These are phyloP conservation scores for Dinochytrium kinnereticum DNA, from an alignment of 371 early-diverging fungal genomes.

Conservation along the genomic window DNA sequence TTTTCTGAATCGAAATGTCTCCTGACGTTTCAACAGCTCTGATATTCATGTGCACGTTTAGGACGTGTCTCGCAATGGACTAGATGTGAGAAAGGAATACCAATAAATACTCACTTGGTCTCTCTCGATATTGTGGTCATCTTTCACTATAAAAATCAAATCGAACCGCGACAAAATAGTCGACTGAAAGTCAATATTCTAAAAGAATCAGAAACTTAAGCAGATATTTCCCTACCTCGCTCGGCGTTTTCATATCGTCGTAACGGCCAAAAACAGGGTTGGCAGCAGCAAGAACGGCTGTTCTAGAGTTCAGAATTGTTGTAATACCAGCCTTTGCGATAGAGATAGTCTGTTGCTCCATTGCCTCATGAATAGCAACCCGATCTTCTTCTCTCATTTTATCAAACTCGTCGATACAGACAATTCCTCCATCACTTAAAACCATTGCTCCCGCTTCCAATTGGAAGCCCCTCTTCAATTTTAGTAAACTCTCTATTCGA, in stretches of 20 bases:
- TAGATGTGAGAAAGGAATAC: slow-evolving; percentile 36
- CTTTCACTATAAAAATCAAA: slow-evolving; percentile 86
- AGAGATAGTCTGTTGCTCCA: slow-evolving; percentile 99
- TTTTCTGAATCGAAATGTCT: slow-evolving; percentile 88
- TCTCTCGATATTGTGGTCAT: slow-evolving; percentile 51
- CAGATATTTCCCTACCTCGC: slow-evolving; percentile 65
- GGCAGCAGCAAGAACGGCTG: slow-evolving; percentile 99
- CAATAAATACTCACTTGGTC: slow-evolving; percentile 50
- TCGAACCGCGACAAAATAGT: slow-evolving; percentile 99
- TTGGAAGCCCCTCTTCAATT: slow-evolving; percentile 87
- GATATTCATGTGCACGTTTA: slow-evolving; percentile 86
- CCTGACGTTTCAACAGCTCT: slow-evolving; percentile 42
- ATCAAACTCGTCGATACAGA: slow-evolving; percentile 99
- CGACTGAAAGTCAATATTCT: slow-evolving; percentile 99
- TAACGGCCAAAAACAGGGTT: slow-evolving; percentile 99
- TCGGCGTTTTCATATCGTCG: slow-evolving; percentile 97
- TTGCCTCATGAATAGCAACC: slow-evolving; percentile 99
- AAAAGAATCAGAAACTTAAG: not conserved
- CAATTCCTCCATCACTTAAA: slow-evolving; percentile 99
- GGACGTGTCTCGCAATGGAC: slow-evolving; percentile 92
- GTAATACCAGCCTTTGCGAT: slow-evolving; percentile 99
- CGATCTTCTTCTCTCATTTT: slow-evolving; percentile 99
- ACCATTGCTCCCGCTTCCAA: slow-evolving; percentile 99
- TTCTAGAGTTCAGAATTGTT: slow-evolving; percentile 97
- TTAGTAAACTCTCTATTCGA: not conserved